Base-by-base conservation (phyloP, 2,329 filamentous ascomycete genomes). In the Penicillium decumbens region DNA sequence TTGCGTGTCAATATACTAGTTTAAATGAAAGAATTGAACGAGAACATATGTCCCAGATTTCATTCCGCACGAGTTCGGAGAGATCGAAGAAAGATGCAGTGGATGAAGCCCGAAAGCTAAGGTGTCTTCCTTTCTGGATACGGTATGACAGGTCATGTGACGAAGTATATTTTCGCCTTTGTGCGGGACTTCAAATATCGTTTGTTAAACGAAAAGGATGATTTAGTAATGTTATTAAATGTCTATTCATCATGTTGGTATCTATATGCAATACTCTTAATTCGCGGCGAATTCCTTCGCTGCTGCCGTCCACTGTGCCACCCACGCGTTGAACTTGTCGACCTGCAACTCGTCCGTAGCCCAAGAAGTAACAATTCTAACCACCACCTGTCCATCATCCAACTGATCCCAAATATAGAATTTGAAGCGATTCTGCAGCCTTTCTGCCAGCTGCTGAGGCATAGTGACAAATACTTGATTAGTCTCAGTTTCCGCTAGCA, bases 391-490 rank as follows among this genome's bases (percentile, higher is more conserved):
- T 6, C 65, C 67, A 45, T 72, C 66, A 0, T 69, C 69, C 23
- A 65, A 59, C 48, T 70, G 69, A 32, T 79, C 75, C 77, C 76
- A 78, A 0, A 73, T 68, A 51, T 78, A 77, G 45, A 79, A 79
- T 1, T 61, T 57, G 48, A 76, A 79, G 5, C 65, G 57, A 37
- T 73, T 67, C 51, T 77, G 71, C 30, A 79, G 54, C 20, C 55
- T 58, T 2, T 66, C 59, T 20, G 77, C 67, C 30, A 77, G 42
- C 0, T 54, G 56, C 10, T 70, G 32, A 0, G 75, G 75, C 3
- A 79, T 54, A 1, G 72, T 64, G 0, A 74, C 74, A 64, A 79
- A 79, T 2, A 79, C 76, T 55, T 79, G 76, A 45, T 79, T 79
- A 7, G 76, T 79, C 60, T 77, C 72, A 0, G 76, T 78, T 18